Percentiles rank a stretch among this genome's conserved stretches.
phyloP scores from a whole-genome alignment of 768 basidiomycete genomes.

The Tylopilus subfusipes region DNA sequence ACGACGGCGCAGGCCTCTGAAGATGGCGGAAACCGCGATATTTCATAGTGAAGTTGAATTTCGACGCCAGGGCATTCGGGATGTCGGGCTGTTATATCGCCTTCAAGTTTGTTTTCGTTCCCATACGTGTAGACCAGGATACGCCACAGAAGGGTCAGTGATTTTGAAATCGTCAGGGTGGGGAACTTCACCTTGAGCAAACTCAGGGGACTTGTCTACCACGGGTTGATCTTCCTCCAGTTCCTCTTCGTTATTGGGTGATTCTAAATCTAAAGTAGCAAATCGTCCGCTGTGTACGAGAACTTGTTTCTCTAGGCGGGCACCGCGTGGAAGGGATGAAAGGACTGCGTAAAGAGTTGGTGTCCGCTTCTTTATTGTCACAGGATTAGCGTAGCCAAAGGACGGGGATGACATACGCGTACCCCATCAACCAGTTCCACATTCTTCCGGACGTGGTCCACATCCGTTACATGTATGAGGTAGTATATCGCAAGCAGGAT shows the following conservation, averaged over 20 bases:
- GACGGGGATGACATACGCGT: neutral
- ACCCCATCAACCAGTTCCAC: slow-evolving; percentile 29
- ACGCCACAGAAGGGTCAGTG: neutral
- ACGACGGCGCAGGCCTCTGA: slow-evolving; percentile 42
- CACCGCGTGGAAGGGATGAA: slow-evolving; percentile 66
- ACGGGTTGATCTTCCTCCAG: slow-evolving; percentile 35
- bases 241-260: slow-evolving; percentile 17
- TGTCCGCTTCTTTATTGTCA: slow-evolving; percentile 14
- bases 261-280: slow-evolving; percentile 30
- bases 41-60: slow-evolving; percentile 42
- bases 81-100: slow-evolving; percentile 8
- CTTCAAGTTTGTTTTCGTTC: slow-evolving; percentile 11
- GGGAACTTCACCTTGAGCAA: slow-evolving; percentile 38
- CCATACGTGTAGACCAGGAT: neutral
- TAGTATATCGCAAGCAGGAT: slow-evolving; percentile 70
- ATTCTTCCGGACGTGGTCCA: slow-evolving; percentile 40
- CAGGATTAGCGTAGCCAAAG: neutral
- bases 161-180: neutral
- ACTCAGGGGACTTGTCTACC: slow-evolving; percentile 36
- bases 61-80: slow-evolving; percentile 3
- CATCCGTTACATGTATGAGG: slow-evolving; percentile 44
- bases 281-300: slow-evolving; percentile 65
- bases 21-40: slow-evolving; percentile 41
- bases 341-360: slow-evolving; percentile 60
- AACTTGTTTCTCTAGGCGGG: slow-evolving; percentile 74